Base-by-base conservation (phyloP, 148 eudicot genomes). In the Rhododendron mucronatum region DNA sequence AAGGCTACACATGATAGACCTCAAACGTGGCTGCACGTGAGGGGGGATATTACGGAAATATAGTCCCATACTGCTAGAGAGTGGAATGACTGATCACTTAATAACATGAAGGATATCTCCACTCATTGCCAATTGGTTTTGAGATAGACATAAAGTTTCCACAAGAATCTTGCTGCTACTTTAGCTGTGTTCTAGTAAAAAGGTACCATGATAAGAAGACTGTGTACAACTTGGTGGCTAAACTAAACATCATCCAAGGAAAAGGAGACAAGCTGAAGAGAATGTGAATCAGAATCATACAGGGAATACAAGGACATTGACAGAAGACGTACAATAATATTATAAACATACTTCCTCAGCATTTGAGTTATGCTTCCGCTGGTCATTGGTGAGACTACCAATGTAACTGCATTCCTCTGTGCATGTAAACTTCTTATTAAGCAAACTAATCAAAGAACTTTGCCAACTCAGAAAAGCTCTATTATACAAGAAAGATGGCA, bases 401-500 rank as follows among this genome's bases (percentile, higher is more conserved):
- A 78, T 47, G 87, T 74, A 28, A 94, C 82, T 59, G 96, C 92
- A 81, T 87, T 94, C 90, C 88, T 94, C 94, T 94, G 95, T 83
- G 67, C 84, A 85, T 71, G 76, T 59, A 44, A 89, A 51, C 79
- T 82, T 55, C 71, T 78, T 7, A 45, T 78, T 53, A 85, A 28
- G 61, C 11, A 33, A 86, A 28, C 79, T 21, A 78, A 18, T 78
- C 26, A 65, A 71, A 11, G 13, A 78, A 20, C 11, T 39, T n/a
- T 2, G 44, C 69, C 26, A 33, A 51, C 13, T 65, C 20, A n/a
- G 47, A 44, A 48, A 39, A 85, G 78, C 30, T 28, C 10, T 69
- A 35, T 74, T 26, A 39, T 30, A 48, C 4, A 75, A 59, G 39
- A 77, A 59, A 83, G 63, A 78, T 73, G 23, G 59, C 55, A 83